phyloP scores from a whole-genome alignment of 352 stramenopile species.

The Phytophthora foliorum region DNA sequence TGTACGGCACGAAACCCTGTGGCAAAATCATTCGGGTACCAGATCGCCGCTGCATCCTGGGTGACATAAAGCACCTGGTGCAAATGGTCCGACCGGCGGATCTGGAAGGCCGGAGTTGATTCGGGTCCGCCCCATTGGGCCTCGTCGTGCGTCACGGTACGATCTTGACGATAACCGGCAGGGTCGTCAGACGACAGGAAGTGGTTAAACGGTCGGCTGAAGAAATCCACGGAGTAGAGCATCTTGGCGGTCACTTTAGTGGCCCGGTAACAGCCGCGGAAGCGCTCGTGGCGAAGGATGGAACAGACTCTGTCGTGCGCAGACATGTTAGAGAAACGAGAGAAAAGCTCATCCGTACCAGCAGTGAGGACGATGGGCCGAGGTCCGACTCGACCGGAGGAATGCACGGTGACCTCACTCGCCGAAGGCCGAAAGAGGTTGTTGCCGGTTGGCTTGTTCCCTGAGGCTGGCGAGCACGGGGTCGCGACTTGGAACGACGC shows the following conservation, averaged over 20 bases:
- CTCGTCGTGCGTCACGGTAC: not conserved
- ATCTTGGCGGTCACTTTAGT: slow-evolving; percentile 9
- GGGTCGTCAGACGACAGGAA: not conserved
- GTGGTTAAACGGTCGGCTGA: not conserved
- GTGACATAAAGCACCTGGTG: slow-evolving; percentile 11
- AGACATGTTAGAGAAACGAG: too few species aligned
- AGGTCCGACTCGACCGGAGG: too few species aligned
- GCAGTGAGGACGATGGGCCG: too few species aligned
- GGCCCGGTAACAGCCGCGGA: not conserved
- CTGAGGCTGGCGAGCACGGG: too few species aligned
- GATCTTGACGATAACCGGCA: not conserved
- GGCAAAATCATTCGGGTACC: not conserved
- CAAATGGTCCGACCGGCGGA: slow-evolving; percentile 1
- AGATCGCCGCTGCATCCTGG: not conserved
- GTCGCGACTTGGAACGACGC: too few species aligned
- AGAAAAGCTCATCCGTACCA: too few species aligned
- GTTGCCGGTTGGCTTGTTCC: too few species aligned
- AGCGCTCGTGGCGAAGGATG: not conserved
- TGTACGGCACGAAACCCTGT: not conserved
- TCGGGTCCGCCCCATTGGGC: slow-evolving; percentile 1
- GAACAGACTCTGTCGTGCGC: too few species aligned
- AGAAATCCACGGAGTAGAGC: not conserved
- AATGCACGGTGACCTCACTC: too few species aligned
- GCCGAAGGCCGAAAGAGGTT: too few species aligned
- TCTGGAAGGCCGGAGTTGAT: not conserved